Evolutionary conservation across 345 rosid genomes (phyloP).

Genomic region (Raphanus raphanistrum): DNA sequence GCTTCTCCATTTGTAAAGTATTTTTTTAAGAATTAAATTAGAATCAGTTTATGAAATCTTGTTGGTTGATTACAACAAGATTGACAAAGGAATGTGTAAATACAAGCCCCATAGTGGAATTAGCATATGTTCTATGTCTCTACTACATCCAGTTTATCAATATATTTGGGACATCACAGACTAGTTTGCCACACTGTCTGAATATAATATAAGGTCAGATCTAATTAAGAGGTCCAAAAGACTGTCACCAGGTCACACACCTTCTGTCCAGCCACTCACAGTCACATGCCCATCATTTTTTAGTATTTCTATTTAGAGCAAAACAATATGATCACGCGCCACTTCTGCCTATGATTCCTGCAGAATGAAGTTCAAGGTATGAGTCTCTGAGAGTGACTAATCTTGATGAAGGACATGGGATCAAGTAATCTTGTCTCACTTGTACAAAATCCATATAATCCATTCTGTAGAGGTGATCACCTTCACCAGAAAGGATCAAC

Average conservation of each 20-base stretch:
- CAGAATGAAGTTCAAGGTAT: slow-evolving; percentile 20
- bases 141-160: slow-evolving; percentile 30
- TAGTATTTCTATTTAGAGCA: neutral
- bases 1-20: slow-evolving; percentile 28
- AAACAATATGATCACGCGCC: slow-evolving; percentile 46
- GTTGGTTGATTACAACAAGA: slow-evolving; percentile 19
- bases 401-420: neutral
- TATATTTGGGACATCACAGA: slow-evolving; percentile 21
- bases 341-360: slow-evolving; percentile 88
- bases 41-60: neutral
- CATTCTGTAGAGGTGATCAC: slow-evolving; percentile 74
- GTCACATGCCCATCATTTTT: neutral
- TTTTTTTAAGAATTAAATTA: slow-evolving; percentile 15
- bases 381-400: neutral
- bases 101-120: slow-evolving; percentile 37
- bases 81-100: slow-evolving; percentile 25
- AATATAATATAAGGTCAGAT: slow-evolving; percentile 23
- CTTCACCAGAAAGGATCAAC: slow-evolving; percentile 81
- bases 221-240: neutral
- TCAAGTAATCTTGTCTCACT: slow-evolving; percentile 41
- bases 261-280: neutral
- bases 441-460: slow-evolving; percentile 93
- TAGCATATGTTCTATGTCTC: slow-evolving; percentile 36
- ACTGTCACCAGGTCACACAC: neutral
- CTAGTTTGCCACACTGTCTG: slow-evolving; percentile 41